Conservation (phyloP, 805 yeast species). For the Myxozyma udenii region DNA sequence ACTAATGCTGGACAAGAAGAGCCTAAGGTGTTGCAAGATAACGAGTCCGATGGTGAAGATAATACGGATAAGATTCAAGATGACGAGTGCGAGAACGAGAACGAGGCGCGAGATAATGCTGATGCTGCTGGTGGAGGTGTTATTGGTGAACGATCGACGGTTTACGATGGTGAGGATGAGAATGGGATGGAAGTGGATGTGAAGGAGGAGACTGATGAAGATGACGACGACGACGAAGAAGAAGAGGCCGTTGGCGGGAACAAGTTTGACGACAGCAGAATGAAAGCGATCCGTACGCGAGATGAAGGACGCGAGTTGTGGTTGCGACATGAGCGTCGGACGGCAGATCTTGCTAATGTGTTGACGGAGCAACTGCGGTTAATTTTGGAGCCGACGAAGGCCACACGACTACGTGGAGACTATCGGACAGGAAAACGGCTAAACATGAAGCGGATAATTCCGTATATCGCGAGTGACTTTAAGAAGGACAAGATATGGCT, state of each 20-base stretch:
- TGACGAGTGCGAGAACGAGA: constrained; percentile 31
- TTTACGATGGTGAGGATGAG: background rate
- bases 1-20: background rate
- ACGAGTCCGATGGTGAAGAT: constrained; percentile 38
- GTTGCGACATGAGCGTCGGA: constrained; percentile 78
- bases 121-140: constrained; percentile 52
- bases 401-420: constrained; percentile 94
- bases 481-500: constrained; percentile 98
- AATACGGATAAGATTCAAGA: constrained; percentile 36
- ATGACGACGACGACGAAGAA: constrained; percentile 30
- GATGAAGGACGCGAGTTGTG: constrained; percentile 76
- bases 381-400: constrained; percentile 90
- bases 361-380: constrained; percentile 89
- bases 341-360: constrained; percentile 81
- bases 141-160: constrained; percentile 46
- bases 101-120: constrained; percentile 46
- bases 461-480: constrained; percentile 96
- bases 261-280: background rate
- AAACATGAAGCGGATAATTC: constrained; percentile 95
- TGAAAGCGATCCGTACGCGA: constrained; percentile 42
- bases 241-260: constrained; percentile 26
- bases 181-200: constrained; percentile 34
- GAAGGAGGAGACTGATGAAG: constrained; percentile 40
- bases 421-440: constrained; percentile 95
- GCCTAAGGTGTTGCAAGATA: constrained; percentile 38